phyloP scores from a whole-genome alignment of 192 early-diverging fungal species.

The Jimgerdemannia flammicorona region DNA sequence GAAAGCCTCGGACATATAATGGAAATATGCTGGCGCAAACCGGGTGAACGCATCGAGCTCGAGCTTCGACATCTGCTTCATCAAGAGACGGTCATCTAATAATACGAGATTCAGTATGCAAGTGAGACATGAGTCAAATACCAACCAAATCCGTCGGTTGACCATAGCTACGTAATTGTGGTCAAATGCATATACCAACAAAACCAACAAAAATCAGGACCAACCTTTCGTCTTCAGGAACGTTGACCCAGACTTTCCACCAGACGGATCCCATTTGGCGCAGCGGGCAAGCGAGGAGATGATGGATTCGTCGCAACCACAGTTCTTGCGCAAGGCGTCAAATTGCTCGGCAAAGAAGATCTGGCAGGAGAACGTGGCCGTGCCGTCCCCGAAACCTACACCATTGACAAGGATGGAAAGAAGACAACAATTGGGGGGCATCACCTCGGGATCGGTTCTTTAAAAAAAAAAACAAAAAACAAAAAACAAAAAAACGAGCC shows the following conservation, averaged over 20 bases:
- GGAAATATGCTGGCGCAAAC: constrained; percentile 91
- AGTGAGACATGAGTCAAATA: too few species aligned
- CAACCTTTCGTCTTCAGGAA: constrained; percentile 87
- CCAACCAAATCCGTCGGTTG: too few species aligned
- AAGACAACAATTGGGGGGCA: background rate
- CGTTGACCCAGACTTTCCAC: constrained; percentile 89
- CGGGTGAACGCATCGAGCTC: constrained; percentile 86
- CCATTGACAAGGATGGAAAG: background rate
- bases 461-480: background rate
- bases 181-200: too few species aligned
- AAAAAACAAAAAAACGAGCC: too few species aligned
- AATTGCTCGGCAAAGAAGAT: constrained; percentile 93
- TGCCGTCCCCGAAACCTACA: constrained; percentile 67
- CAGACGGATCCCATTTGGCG: constrained; percentile 75
- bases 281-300: constrained; percentile 88
- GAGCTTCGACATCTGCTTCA: constrained; percentile 82
- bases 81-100: constrained; percentile 82
- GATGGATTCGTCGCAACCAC: constrained; percentile 79
- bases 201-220: too few species aligned
- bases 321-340: constrained; percentile 79
- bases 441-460: background rate
- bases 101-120: too few species aligned
- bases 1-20: constrained; percentile 77
- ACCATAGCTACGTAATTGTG: too few species aligned
- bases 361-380: constrained; percentile 81